Conservation (phyloP, 257 asterid species). For the Salvia miltiorrhiza region DNA sequence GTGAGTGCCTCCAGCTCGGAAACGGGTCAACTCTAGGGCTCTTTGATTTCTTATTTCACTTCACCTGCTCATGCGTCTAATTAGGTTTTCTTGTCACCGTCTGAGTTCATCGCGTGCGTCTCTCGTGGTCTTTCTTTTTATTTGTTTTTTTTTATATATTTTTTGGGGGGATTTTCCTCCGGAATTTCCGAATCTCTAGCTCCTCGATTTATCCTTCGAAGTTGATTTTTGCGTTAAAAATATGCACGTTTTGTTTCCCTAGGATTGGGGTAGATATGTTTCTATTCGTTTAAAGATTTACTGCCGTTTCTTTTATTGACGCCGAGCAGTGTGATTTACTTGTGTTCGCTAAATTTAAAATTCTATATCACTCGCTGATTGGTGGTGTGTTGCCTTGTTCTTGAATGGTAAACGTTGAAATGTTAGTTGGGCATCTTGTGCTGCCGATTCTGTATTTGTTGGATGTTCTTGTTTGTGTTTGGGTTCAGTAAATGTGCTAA, state of each 20-base stretch:
- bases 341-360: not conserved
- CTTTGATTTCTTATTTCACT: slow-evolving; percentile 22
- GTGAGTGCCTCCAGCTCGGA: slow-evolving; percentile 36
- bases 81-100: not conserved
- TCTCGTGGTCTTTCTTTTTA: not conserved
- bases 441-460: not conserved
- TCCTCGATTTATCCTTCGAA: slow-evolving; percentile 2
- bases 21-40: slow-evolving; percentile 49
- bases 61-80: slow-evolving; percentile 24
- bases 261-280: slow-evolving; percentile 9
- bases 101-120: not conserved
- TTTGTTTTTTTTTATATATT: no score
- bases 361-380: not conserved
- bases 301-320: slow-evolving; percentile 11
- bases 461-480: no score
- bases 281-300: not conserved
- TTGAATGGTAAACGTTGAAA: not conserved
- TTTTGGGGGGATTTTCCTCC: slow-evolving; percentile 1
- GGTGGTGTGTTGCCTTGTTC: slow-evolving; percentile 2
- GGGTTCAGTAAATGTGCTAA: no score
- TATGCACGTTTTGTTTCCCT: not conserved
- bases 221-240: not conserved
- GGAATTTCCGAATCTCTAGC: slow-evolving; percentile 29
- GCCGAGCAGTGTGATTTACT: slow-evolving; percentile 11
- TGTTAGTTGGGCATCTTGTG: not conserved